Conservation (phyloP, 768 basidiomycete genomes). For the Tephrocybe sp. region DNA sequence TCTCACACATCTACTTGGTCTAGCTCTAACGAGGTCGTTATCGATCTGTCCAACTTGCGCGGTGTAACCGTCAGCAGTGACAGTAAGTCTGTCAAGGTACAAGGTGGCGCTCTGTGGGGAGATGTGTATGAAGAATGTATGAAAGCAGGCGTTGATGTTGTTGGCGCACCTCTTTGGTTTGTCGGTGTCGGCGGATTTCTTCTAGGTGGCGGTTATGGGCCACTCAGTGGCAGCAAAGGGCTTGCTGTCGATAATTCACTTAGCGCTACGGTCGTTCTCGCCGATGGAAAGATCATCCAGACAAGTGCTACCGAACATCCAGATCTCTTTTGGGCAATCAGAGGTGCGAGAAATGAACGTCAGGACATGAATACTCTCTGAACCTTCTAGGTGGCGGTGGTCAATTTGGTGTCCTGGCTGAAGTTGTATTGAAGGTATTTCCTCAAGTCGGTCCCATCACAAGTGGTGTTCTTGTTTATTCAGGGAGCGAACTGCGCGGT, state of each 20-base stretch:
- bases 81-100: constrained; percentile 10
- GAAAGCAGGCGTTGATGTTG: constrained; percentile 11
- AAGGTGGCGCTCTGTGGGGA: constrained; percentile 18
- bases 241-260: constrained; percentile 20
- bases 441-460: constrained; percentile 7
- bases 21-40: constrained; percentile 16
- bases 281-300: constrained; percentile 18
- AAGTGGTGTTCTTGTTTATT: constrained; percentile 14
- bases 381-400: constrained; percentile 16
- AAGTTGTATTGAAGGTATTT: constrained; percentile 18
- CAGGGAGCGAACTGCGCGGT: constrained; percentile 12
- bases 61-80: constrained; percentile 9
- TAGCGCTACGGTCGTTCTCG: constrained; percentile 19
- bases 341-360: constrained; percentile 13
- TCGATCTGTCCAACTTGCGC: constrained; percentile 13
- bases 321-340: constrained; percentile 27
- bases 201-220: constrained; percentile 13
- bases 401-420: constrained; percentile 24
- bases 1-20: constrained; percentile 6
- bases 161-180: constrained; percentile 16
- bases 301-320: constrained; percentile 19
- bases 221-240: constrained; percentile 8
- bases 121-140: constrained; percentile 15
- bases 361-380: neutral
- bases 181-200: constrained; percentile 15